Conservation (phyloP, 768 basidiomycete genomes). For the Russula ochroleuca region DNA sequence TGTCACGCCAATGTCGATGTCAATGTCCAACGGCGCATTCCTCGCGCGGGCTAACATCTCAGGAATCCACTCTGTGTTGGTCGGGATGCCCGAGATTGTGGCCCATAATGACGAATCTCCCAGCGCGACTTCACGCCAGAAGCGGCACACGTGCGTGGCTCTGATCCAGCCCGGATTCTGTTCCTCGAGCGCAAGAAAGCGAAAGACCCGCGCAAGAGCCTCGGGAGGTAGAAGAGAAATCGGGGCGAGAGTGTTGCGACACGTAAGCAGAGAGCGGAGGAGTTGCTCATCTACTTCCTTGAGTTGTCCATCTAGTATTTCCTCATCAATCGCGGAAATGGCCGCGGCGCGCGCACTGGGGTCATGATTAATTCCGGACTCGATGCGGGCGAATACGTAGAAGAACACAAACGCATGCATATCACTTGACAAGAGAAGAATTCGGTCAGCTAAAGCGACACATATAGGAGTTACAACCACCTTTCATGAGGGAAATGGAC, state of each 20-base stretch:
- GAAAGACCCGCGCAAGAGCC: slow-evolving; percentile 6
- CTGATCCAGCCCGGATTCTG: neutral
- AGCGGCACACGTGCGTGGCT: slow-evolving; percentile 22
- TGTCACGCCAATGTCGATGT: neutral
- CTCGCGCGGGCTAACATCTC: slow-evolving; percentile 11
- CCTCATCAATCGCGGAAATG: slow-evolving; percentile 1
- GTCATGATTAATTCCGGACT: neutral
- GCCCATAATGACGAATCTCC: slow-evolving; percentile 10
- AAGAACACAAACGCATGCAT: neutral
- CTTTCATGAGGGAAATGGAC: neutral
- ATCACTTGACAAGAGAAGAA: neutral
- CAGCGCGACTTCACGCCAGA: slow-evolving; percentile 18
- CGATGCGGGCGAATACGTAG: neutral
- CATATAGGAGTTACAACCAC: neutral
- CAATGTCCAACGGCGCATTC: slow-evolving; percentile 7
- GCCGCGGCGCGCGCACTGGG: neutral
- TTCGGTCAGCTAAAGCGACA: too few relatives aligned
- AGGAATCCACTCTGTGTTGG: neutral
- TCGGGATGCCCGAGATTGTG: neutral
- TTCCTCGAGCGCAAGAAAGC: neutral
- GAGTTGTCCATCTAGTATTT: neutral
- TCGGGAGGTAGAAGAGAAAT: neutral
- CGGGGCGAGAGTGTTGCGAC: neutral
- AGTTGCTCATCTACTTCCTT: too few relatives aligned
- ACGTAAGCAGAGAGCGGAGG: neutral